Base-by-base conservation (phyloP, 192 early-diverging fungal genomes). In the Linnemannia exigua region DNA sequence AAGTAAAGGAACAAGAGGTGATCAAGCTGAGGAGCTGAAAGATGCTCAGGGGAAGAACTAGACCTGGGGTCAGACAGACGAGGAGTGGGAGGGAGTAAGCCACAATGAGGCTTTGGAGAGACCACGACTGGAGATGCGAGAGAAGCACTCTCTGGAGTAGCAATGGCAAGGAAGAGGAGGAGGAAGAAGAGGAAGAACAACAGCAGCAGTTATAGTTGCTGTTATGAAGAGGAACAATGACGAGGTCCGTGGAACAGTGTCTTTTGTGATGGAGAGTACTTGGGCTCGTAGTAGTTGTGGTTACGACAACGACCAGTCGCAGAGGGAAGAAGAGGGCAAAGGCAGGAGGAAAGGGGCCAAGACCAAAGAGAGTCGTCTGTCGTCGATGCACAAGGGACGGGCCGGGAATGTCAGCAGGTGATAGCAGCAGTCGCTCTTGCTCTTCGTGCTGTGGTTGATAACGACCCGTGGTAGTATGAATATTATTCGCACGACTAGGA, bases 81-180 rank as follows among this genome's bases (percentile, higher is more conserved):
- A 85, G 82, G 9, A 79, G 67, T 15, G 82, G 82, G 50, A 79
- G 52, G 16, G 82, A 38, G 58, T 79, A 85, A 16, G 77, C 82
- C 1, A 74, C 67, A 51, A 75, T 11, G 22, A 79, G 77, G 58
- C 73, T 85, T 46, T 85, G 77, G 25, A 85, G 33, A 15, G 77
- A 72, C 22, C 75, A 52, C 14, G 70, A 28, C n/a, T 71, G 70
- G 11, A 71, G 44, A n/a, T 71, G 58, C 25, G 58, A 63, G 1
- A 63, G 58, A 33, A 54, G 52, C 7, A 25, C 35, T 38, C 14
- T 20, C 63, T 52, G 51, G 58, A 63, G 58, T 28, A 63, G 28
- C 9, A 63, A 14, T 11, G 58, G 28, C 22, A 63, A 63, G 25
- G 58, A 63, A 12, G 25, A 38, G 41, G 35, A 67, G 54, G 72